A percentile compares a stretch with the other conserved stretches of the same genome.
These are phyloP conservation scores for Dothistroma pini DNA, from an alignment of 2,329 filamentous ascomycete species.

Conservation along the genomic window DNA sequence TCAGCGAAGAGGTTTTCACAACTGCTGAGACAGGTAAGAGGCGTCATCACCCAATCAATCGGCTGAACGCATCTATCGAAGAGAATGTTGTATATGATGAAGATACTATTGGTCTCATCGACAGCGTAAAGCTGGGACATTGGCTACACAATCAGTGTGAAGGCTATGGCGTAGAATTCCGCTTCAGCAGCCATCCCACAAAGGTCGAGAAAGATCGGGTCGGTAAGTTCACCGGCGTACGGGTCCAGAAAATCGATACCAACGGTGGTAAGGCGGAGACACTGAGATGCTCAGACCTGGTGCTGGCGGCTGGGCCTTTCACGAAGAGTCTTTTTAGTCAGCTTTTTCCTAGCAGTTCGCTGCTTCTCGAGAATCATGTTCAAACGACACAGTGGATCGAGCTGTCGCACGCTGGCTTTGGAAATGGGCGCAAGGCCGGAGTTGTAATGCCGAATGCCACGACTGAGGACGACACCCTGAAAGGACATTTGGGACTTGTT, in stretches of 20 bases:
- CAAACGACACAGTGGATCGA: slow-evolving; percentile 2
- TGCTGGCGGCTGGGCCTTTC: slow-evolving; percentile 26
- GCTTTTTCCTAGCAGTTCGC: background rate
- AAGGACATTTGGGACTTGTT: slow-evolving; percentile 8
- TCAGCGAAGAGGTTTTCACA: background rate
- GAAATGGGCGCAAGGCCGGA: background rate
- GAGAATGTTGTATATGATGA: background rate
- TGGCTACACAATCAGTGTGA: slow-evolving; percentile 21
- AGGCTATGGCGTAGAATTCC: slow-evolving; percentile 18
- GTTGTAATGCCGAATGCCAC: slow-evolving; percentile 4
- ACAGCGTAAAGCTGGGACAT: slow-evolving; percentile 11
- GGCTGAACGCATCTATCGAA: background rate
- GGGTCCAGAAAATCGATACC: slow-evolving; percentile 4
- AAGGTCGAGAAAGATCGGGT: background rate
- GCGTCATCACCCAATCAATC: background rate
- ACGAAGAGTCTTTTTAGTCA: slow-evolving; percentile 15
- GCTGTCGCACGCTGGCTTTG: background rate
- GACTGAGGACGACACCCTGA: background rate
- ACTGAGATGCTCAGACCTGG: slow-evolving; percentile 19
- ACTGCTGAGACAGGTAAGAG: background rate
- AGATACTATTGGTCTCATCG: background rate
- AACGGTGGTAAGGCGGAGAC: background rate
- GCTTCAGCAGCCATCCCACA: slow-evolving; percentile 15
- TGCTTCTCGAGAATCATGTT: slow-evolving; percentile 13
- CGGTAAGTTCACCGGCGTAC: slow-evolving; percentile 6